These are phyloP conservation scores for Aureobasidium zeae DNA, from an alignment of 2,329 filamentous ascomycete species.

Conservation along the genomic window DNA sequence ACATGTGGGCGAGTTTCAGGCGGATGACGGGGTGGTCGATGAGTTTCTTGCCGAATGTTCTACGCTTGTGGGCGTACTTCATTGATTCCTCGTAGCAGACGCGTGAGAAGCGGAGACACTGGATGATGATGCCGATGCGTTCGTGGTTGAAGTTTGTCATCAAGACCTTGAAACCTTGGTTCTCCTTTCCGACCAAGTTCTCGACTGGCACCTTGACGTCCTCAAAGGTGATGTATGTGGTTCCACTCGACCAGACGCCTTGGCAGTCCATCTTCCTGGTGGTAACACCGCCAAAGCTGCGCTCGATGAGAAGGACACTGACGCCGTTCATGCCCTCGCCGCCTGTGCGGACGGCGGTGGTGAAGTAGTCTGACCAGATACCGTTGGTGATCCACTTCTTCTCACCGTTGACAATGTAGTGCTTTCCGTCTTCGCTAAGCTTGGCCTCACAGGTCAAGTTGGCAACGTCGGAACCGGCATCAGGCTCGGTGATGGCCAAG, in stretches of 20 bases:
- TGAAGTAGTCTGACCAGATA: slow-evolving; percentile 88
- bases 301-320: slow-evolving; percentile 84
- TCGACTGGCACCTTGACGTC: slow-evolving; percentile 99
- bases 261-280: slow-evolving; percentile 98
- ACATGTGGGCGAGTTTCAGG: slow-evolving; percentile 97
- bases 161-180: slow-evolving; percentile 96
- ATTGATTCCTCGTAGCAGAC: slow-evolving; percentile 96
- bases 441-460: slow-evolving; percentile 95
- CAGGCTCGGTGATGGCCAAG: slow-evolving; percentile 89
- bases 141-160: slow-evolving; percentile 98
- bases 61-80: slow-evolving; percentile 95
- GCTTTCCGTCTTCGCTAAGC: slow-evolving; percentile 88
- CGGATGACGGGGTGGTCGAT: slow-evolving; percentile 96
- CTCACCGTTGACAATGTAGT: slow-evolving; percentile 98
- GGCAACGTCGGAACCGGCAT: slow-evolving; percentile 90
- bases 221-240: slow-evolving; percentile 96
- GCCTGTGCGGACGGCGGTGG: slow-evolving; percentile 85
- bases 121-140: slow-evolving; percentile 96
- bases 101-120: slow-evolving; percentile 87
- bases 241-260: slow-evolving; percentile 90
- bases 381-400: slow-evolving; percentile 99
- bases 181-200: slow-evolving; percentile 95
- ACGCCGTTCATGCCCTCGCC: slow-evolving; percentile 84
- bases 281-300: slow-evolving; percentile 70
- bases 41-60: slow-evolving; percentile 91